phyloP scores from a whole-genome alignment of 2,329 filamentous ascomycete genomes.

The Scytalidium sp. region DNA sequence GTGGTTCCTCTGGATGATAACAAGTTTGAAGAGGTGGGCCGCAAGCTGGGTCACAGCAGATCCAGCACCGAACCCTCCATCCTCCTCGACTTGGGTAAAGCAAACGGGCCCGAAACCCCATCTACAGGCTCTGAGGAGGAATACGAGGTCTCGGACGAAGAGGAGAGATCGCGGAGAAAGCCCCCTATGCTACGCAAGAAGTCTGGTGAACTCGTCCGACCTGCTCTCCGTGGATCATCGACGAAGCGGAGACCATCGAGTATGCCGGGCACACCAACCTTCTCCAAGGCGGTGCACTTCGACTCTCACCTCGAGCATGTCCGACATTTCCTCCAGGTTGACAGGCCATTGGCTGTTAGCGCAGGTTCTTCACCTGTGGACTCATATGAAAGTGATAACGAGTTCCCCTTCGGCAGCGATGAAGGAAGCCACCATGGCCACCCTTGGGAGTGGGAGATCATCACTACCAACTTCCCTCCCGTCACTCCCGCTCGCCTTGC shows the following conservation, averaged over 20 bases:
- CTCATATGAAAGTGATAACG: slow-evolving; percentile 78
- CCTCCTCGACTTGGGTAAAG: slow-evolving; percentile 28
- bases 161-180: slow-evolving; percentile 58
- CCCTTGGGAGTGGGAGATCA: slow-evolving; percentile 83
- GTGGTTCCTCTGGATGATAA: slow-evolving; percentile 33
- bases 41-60: slow-evolving; percentile 26
- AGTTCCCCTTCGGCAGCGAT: slow-evolving; percentile 77
- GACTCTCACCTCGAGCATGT: slow-evolving; percentile 96
- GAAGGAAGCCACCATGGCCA: slow-evolving; percentile 36
- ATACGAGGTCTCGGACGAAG: slow-evolving; percentile 47
- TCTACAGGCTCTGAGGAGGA: slow-evolving; percentile 59
- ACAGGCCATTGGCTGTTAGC: slow-evolving; percentile 93
- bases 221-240: slow-evolving; percentile 77
- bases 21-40: slow-evolving; percentile 9
- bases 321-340: slow-evolving; percentile 90
- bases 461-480: slow-evolving; percentile 76
- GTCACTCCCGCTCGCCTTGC: slow-evolving; percentile 60
- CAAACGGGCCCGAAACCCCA: slow-evolving; percentile 40
- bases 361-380: slow-evolving; percentile 90
- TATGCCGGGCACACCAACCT: slow-evolving; percentile 96
- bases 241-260: slow-evolving; percentile 79
- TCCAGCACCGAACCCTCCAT: slow-evolving; percentile 45
- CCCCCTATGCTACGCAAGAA: slow-evolving; percentile 97
- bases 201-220: slow-evolving; percentile 93
- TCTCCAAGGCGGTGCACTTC: slow-evolving; percentile 97